Evolutionary conservation across 257 asterid species (phyloP).

Genomic region (Jacaranda mimosifolia): DNA sequence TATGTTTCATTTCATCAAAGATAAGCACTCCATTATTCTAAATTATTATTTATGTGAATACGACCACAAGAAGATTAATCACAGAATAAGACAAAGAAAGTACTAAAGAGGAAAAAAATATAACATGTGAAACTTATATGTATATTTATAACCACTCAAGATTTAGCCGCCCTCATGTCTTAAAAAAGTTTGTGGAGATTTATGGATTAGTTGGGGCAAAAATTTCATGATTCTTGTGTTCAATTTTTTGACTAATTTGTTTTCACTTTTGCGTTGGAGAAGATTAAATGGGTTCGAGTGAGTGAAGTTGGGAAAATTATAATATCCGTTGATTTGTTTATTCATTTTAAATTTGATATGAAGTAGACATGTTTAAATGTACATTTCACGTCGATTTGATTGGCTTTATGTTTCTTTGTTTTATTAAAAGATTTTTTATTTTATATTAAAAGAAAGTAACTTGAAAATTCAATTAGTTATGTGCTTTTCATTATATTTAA

Average conservation of each 20-base stretch:
- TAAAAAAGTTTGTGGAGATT: background rate
- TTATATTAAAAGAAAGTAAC: background rate
- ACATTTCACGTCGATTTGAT: background rate
- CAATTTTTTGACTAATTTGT: conserved; percentile 12
- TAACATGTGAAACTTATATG: conserved; percentile 3
- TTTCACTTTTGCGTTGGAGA: background rate
- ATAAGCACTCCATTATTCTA: too few relatives aligned
- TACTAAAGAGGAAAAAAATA: conserved; percentile 1
- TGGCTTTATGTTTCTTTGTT: background rate
- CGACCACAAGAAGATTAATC: conserved; percentile 10
- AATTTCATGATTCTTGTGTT: conserved; percentile 23
- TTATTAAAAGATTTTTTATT: background rate
- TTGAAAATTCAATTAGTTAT: background rate
- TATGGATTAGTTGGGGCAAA: conserved; percentile 4
- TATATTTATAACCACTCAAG: conserved; percentile 19
- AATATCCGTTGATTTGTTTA: background rate
- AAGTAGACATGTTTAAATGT: background rate
- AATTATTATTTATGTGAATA: conserved; percentile 25
- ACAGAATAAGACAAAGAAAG: background rate
- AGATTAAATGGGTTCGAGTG: background rate
- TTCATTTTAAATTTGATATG: background rate
- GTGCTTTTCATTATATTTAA: too few relatives aligned
- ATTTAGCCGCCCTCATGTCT: conserved; percentile 38
- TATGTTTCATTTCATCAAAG: conserved; percentile 14
- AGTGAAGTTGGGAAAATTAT: background rate